Base-by-base conservation (phyloP, 78 protist species). In the Tieghemostelium lacteum region DNA sequence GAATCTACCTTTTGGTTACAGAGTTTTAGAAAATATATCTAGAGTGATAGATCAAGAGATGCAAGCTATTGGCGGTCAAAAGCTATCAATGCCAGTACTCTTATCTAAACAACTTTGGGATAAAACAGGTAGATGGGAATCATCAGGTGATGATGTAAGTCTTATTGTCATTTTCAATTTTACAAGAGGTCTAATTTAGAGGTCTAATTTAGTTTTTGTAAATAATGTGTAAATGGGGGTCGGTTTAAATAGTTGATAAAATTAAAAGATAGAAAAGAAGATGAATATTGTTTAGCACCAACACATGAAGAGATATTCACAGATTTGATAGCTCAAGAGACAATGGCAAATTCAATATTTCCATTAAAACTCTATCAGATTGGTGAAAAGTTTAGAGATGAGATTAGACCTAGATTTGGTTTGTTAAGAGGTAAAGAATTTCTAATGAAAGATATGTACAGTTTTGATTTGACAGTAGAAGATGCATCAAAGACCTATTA, bases 401-500 rank as follows among this genome's bases (percentile, higher is more conserved):
- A 96, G n/a, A 57, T 93, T 10, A 61, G 98, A 67, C 98, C 98
- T 1, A 69, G 96, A 34, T 93, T 86, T 66, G 98, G 98, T 10
- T 58, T 96, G 31, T 28, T 96, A n/a, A 31, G 98, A 14, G 92
- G 92, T 6, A 52, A 92, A 16, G 98, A 96, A 66, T 96, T 96
- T 52, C 16, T 85, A 31, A 96, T 96, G 98, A 96, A 96, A 50
- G 98, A 96, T 58, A 65, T 94, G 95, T 96, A 96, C 49, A 63
- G 96, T 24, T 96, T 96, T 29, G 96, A 96, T 67, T 17, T 17
- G 10, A 42, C 86, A 2, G 24, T n/a, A 33, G 92, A 34, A 14
- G 77, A 37, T 12, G 97, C 97, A 16, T 52, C 26, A 19, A 37
- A 29, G 1, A 88, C 96, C n/a, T 96, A 93, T 29, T 70, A 74